Percentiles rank a stretch among this genome's conserved stretches.
Evolutionary conservation across 768 basidiomycete genomes (phyloP).

Genomic region (Tricholoma sp.): DNA sequence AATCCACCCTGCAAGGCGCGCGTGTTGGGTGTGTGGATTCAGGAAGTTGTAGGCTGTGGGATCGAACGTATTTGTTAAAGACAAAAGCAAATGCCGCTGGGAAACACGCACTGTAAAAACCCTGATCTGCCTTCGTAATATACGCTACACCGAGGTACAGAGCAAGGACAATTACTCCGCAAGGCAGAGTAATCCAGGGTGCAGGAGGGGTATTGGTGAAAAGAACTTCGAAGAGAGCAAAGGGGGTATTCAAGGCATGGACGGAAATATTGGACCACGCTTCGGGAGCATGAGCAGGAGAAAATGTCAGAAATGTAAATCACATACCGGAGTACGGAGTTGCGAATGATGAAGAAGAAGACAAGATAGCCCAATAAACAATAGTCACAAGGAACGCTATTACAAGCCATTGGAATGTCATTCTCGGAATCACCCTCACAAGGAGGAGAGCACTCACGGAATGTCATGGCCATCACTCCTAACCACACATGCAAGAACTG

Average conservation of each 20-base stretch:
- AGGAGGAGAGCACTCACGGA: slow-evolving; percentile 40
- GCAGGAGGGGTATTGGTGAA: slow-evolving; percentile 47
- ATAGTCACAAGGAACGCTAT: slow-evolving; percentile 60
- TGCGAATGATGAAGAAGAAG: slow-evolving; percentile 35
- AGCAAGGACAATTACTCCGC: slow-evolving; percentile 44
- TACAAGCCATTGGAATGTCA: background rate
- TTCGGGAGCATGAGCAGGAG: slow-evolving; percentile 13
- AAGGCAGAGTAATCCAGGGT: slow-evolving; percentile 47
- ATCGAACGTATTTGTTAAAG: background rate
- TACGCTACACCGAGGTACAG: slow-evolving; percentile 66
- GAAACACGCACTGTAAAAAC: slow-evolving; percentile 53
- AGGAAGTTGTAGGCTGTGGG: background rate
- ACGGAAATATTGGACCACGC: slow-evolving; percentile 57
- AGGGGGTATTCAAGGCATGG: slow-evolving; percentile 55
- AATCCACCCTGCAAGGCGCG: background rate
- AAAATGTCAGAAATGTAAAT: background rate
- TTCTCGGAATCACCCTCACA: background rate
- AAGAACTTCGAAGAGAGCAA: slow-evolving; percentile 54
- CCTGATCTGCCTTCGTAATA: slow-evolving; percentile 54
- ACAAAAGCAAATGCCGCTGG: background rate
- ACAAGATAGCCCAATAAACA: slow-evolving; percentile 57
- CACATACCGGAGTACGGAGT: slow-evolving; percentile 34
- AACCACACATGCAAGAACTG: slow-evolving; percentile 56
- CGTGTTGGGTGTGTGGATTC: background rate
- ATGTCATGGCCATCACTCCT: slow-evolving; percentile 44